These are phyloP conservation scores for Oenanthe javanica DNA, from an alignment of 140 eudicot species.

Conservation along the genomic window DNA sequence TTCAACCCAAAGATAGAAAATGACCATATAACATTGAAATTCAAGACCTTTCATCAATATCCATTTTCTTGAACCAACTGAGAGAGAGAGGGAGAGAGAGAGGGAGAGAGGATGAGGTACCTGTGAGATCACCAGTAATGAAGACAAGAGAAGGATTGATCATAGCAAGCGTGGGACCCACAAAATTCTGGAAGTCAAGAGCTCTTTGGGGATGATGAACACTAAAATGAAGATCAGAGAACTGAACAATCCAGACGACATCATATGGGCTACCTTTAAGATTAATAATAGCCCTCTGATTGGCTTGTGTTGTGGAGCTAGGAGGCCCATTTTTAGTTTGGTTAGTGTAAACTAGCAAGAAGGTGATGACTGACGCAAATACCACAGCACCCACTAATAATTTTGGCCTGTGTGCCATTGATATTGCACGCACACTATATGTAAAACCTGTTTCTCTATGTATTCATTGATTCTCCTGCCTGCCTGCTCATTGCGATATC, in stretches of 20 bases:
- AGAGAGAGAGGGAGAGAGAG: neutral
- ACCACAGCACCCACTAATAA: neutral
- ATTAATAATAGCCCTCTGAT: constrained; percentile 22
- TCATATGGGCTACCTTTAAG: constrained; percentile 37
- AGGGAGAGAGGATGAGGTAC: constrained; percentile 31
- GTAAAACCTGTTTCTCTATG: too few species aligned
- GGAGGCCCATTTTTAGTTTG: neutral
- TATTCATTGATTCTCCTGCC: too few species aligned
- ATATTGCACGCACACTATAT: too few species aligned
- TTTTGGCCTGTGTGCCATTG: neutral
- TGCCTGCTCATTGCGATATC: too few species aligned
- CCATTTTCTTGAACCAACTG: neutral
- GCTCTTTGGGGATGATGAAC: constrained; percentile 91
- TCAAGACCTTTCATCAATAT: neutral
- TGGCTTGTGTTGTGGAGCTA: neutral
- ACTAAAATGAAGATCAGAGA: constrained; percentile 95
- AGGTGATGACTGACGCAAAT: neutral
- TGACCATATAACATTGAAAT: neutral
- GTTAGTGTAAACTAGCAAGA: neutral
- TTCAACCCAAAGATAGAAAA: neutral
- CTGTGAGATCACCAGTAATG: constrained; percentile 96
- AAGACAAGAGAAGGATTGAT: constrained; percentile 78
- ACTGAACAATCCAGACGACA: constrained; percentile 88
- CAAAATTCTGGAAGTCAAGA: constrained; percentile 43
- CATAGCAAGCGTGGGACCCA: constrained; percentile 52